Conservation (phyloP, 192 early-diverging fungal species). For the Spizellomyces sp. region DNA sequence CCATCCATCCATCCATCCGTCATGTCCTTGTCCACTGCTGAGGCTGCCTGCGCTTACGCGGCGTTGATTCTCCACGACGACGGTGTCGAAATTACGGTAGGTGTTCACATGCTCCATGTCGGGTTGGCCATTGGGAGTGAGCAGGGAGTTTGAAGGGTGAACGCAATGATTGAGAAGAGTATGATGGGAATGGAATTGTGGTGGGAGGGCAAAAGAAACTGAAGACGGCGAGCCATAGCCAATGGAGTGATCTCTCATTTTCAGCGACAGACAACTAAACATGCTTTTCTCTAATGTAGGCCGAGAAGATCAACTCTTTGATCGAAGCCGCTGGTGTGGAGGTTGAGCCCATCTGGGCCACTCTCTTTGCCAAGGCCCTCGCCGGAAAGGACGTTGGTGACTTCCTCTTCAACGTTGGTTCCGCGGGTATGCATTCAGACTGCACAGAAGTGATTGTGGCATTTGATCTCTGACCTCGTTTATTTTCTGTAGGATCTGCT, state of each 20-base stretch:
- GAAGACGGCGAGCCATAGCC: neutral
- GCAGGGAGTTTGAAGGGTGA: neutral
- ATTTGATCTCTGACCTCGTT: neutral
- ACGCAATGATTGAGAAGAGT: neutral
- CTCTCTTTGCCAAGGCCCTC: slow-evolving; percentile 98
- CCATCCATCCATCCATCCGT: slow-evolving; percentile 29
- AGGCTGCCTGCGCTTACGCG: slow-evolving; percentile 93
- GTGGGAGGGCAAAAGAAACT: slow-evolving; percentile 1
- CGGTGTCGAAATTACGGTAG: slow-evolving; percentile 93
- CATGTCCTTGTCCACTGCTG: slow-evolving; percentile 64
- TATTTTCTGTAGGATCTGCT: slow-evolving; percentile 29
- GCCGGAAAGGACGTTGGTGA: slow-evolving; percentile 87
- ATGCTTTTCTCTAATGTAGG: slow-evolving; percentile 44
- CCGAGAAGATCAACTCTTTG: slow-evolving; percentile 91
- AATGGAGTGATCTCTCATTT: neutral
- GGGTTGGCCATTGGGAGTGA: neutral
- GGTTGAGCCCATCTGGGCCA: slow-evolving; percentile 94
- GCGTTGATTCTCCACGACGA: slow-evolving; percentile 99
- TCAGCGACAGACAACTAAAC: neutral
- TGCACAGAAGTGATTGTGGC: neutral
- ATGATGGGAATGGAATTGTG: neutral
- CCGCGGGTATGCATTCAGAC: slow-evolving; percentile 17
- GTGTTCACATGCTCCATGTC: slow-evolving; percentile 32
- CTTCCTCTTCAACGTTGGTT: slow-evolving; percentile 89
- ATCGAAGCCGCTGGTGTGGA: slow-evolving; percentile 88